These are phyloP conservation scores for Debaryomycetaceae sp. DNA, from an alignment of 1,139 yeast species.

Conservation along the genomic window DNA sequence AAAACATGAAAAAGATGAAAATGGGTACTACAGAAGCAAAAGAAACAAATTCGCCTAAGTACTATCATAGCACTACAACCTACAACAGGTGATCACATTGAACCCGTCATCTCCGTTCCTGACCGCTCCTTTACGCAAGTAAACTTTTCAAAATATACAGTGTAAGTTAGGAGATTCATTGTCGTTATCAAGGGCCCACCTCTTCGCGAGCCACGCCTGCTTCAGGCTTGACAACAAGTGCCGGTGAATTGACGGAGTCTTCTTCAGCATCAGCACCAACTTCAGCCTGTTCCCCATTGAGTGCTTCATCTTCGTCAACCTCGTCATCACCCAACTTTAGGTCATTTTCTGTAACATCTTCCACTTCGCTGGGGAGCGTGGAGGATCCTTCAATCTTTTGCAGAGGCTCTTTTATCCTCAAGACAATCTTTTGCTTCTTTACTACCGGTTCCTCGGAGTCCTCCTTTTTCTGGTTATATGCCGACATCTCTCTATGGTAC, in stretches of 20 bases:
- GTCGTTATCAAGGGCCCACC: too few species aligned
- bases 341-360: background rate
- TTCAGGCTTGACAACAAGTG: constrained; percentile 5
- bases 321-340: constrained; percentile 12
- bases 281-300: constrained; percentile 14
- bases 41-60: constrained; percentile 17
- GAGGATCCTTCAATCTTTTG: constrained; percentile 3
- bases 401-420: constrained; percentile 7
- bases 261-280: constrained; percentile 13
- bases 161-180: too few species aligned
- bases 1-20: constrained; percentile 67
- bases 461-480: constrained; percentile 44
- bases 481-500: constrained; percentile 69
- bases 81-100: too few species aligned
- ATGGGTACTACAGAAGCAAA: constrained; percentile 69
- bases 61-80: background rate
- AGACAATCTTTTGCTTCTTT: constrained; percentile 15
- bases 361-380: background rate
- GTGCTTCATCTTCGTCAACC: constrained; percentile 15
- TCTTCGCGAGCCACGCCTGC: constrained; percentile 1
- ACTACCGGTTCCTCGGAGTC: constrained; percentile 12
- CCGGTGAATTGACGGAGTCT: constrained; percentile 5
- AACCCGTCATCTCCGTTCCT: constrained; percentile 1
- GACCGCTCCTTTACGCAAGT: constrained; percentile 2
- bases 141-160: too few species aligned